These are phyloP conservation scores for Croton laevigatus DNA, from an alignment of 441 rosid genomes.

Conservation along the genomic window DNA sequence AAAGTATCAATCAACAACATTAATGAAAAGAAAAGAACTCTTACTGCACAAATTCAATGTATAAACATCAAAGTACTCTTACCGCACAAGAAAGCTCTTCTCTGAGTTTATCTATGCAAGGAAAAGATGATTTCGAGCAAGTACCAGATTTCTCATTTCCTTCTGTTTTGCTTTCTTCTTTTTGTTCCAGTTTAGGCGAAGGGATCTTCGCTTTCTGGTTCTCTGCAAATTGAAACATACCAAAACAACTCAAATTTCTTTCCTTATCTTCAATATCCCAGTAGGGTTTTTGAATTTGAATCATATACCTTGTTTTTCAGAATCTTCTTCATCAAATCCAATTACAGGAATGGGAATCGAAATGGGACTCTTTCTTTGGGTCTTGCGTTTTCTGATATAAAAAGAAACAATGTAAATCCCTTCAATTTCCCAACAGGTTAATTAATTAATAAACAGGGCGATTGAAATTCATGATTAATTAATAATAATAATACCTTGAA, in stretches of 20 bases:
- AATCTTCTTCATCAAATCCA: constrained; percentile 52
- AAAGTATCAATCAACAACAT: constrained; percentile 4
- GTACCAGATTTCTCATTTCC: constrained; percentile 30
- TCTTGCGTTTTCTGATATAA: constrained; percentile 53
- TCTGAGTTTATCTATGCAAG: constrained; percentile 77
- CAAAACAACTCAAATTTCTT: constrained; percentile 10
- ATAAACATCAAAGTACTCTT: constrained; percentile 22
- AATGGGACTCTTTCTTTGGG: constrained; percentile 43
- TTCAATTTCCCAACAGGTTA: constrained; percentile 7
- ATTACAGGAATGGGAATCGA: constrained; percentile 47
- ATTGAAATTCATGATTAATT: too few relatives aligned
- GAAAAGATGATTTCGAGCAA: constrained; percentile 34
- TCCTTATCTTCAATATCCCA: not conserved
- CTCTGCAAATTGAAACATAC: constrained; percentile 28
- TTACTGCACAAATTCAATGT: not conserved
- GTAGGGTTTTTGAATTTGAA: not conserved
- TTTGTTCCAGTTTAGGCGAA: constrained; percentile 18
- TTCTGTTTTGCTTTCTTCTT: constrained; percentile 30
- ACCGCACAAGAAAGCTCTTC: constrained; percentile 97
- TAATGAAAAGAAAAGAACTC: not conserved
- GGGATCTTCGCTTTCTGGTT: constrained; percentile 24
- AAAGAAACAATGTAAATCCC: not conserved
- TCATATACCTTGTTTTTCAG: constrained; percentile 39
- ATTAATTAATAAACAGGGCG: not conserved
- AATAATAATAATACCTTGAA: constrained; percentile 60